Percentiles rank a stretch among this genome's conserved stretches.
phyloP scores from a whole-genome alignment of 805 yeast genomes.

The Torulaspora indica region DNA sequence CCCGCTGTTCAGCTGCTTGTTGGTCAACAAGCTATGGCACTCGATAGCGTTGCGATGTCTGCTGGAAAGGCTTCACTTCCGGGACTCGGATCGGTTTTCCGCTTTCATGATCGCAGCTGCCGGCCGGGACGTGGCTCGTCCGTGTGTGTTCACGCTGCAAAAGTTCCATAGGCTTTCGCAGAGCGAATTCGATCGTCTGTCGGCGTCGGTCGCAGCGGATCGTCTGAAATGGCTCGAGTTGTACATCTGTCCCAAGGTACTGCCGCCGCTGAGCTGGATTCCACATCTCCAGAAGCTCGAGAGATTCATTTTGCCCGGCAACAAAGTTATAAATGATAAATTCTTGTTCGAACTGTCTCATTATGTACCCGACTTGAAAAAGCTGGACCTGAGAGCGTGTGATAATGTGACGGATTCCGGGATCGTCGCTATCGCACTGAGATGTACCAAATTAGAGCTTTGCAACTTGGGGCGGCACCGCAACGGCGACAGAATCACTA shows the following conservation, averaged over 20 bases:
- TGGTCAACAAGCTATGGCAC: conserved; percentile 67
- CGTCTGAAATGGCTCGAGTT: conserved; percentile 66
- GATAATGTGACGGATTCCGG: conserved; percentile 73
- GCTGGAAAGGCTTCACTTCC: conserved; percentile 52
- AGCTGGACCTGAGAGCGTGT: conserved; percentile 80
- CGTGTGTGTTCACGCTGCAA: conserved; percentile 58
- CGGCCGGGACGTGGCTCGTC: conserved; percentile 22
- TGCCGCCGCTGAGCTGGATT: conserved; percentile 51
- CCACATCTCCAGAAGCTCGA: conserved; percentile 38
- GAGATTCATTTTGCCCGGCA: conserved; percentile 62
- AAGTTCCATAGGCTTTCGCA: conserved; percentile 56
- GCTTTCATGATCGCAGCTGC: conserved; percentile 34
- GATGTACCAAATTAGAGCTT: conserved; percentile 53
- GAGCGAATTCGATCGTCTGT: conserved; percentile 46
- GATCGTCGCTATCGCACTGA: conserved; percentile 56
- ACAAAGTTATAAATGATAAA: conserved; percentile 55
- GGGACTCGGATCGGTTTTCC: conserved; percentile 43
- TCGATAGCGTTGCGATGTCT: conserved; percentile 51
- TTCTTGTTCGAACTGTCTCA: conserved; percentile 50
- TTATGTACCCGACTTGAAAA: conserved; percentile 53
- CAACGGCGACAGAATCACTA: conserved; percentile 64
- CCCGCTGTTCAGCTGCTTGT: conserved; percentile 54
- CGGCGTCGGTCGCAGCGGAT: conserved; percentile 41
- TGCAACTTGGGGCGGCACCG: conserved; percentile 78
- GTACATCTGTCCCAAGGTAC: conserved; percentile 71